Evolutionary conservation across 2,329 filamentous ascomycete genomes (phyloP), one percentile per base, ranked within the genome.

Genomic region (Colletotrichum viniferum): DNA sequence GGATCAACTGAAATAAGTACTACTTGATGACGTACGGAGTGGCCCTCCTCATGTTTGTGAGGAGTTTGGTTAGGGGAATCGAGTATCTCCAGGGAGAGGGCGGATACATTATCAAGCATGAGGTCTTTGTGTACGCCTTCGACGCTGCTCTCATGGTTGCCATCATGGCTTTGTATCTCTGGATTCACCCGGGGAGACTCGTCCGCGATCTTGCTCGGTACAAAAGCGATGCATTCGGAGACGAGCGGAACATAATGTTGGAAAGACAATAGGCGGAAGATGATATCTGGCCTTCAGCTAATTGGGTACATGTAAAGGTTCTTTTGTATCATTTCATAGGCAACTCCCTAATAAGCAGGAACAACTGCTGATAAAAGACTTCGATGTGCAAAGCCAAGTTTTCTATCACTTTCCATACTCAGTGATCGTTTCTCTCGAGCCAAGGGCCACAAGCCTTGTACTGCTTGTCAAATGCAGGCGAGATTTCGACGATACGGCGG

Each of bases 81-180:
- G 79, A 80, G 68, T 79, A 78, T 36, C 43, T 79, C 4, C 60
- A 77, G 32, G 78, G 78, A 21, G 52, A 58, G 2, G 69, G 62
- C 0, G 86, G 86, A 0, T 86, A 83, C n/a, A 76, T 88, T 0
- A 82, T 88, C 28, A 81, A 78, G 2, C 83, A 86, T 28, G 86
- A 88, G 74, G 73, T 80, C 1, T 85, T 83, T 28, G 76, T 88
- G 0, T 88, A 87, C 52, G 60, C 87, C 10, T 87, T 88, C 58
- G 86, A 88, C 70, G 82, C 84, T 0, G 56, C 80, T 3, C 79
- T 84, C 1, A 88, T 88, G 85, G 80, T 78, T 3, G 7, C 81
- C 2, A 86, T 87, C 2, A 83, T 89, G 80, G 70, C 81, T 3
- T 48, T 75, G 7, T 77, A 78, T 21, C 68, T 77, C 14, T 68